Percentiles rank a stretch among this genome's conserved stretches.
Conservation (phyloP, 2,329 filamentous ascomycete species). For the Neopestalotiopsis rosae region DNA sequence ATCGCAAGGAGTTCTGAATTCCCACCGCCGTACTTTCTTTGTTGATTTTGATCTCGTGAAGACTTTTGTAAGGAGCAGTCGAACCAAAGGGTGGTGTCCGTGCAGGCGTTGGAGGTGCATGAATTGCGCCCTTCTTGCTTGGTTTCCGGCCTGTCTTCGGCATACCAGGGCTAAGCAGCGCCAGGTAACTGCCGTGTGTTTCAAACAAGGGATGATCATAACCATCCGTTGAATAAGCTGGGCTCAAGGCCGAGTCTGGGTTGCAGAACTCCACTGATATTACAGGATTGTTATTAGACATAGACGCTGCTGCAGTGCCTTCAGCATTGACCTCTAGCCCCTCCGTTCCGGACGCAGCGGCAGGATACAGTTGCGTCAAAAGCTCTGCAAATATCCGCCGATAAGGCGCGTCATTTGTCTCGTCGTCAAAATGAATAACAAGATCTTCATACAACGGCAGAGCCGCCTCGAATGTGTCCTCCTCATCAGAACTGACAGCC, state of each 20-base stretch:
- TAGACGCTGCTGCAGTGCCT: neutral
- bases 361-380: constrained; percentile 43
- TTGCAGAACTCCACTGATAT: neutral
- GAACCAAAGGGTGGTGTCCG: constrained; percentile 46
- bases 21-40: constrained; percentile 53
- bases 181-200: constrained; percentile 29
- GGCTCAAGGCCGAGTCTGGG: neutral
- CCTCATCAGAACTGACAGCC: constrained; percentile 21
- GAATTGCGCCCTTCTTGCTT: constrained; percentile 1
- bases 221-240: constrained; percentile 26
- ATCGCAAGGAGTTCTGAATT: constrained; percentile 63
- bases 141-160: constrained; percentile 14
- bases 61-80: constrained; percentile 39
- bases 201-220: constrained; percentile 55
- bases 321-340: neutral
- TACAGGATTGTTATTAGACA: neutral
- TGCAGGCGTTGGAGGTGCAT: constrained; percentile 47
- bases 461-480: constrained; percentile 45
- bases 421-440: constrained; percentile 58
- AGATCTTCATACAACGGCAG: constrained; percentile 62
- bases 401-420: constrained; percentile 46
- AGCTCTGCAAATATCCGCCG: constrained; percentile 54
- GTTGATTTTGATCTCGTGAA: constrained; percentile 50
- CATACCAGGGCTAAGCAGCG: constrained; percentile 15
- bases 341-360: constrained; percentile 25